Evolutionary conservation across 805 yeast genomes (phyloP).

Genomic region (Hermanozyma aechmeae): DNA sequence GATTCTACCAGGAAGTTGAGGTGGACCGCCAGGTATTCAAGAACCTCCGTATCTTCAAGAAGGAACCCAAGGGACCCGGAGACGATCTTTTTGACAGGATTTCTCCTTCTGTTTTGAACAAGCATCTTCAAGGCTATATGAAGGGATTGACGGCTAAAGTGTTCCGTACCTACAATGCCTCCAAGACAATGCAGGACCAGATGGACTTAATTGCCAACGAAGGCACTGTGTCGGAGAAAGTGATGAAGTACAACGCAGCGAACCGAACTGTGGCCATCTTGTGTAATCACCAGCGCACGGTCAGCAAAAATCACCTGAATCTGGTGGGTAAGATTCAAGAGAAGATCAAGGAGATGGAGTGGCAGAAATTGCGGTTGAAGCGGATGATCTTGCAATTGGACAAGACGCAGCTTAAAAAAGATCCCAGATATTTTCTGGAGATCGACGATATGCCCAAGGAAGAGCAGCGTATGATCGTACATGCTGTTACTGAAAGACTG

Average conservation of each 20-base stretch:
- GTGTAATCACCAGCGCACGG: constrained; percentile 95
- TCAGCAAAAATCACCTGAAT: constrained; percentile 74
- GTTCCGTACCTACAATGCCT: constrained; percentile 94
- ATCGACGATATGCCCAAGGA: constrained; percentile 58
- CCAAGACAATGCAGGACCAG: constrained; percentile 95
- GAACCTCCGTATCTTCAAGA: constrained; percentile 78
- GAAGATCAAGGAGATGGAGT: constrained; percentile 66
- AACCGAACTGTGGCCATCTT: constrained; percentile 90
- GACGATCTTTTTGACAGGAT: constrained; percentile 89
- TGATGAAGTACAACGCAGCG: constrained; percentile 86
- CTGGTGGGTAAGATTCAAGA: constrained; percentile 74
- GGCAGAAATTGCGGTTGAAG: constrained; percentile 75
- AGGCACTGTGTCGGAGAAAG: constrained; percentile 82
- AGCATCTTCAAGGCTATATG: constrained; percentile 83
- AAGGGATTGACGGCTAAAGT: constrained; percentile 93
- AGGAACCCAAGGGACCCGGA: constrained; percentile 82
- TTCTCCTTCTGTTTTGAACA: constrained; percentile 74
- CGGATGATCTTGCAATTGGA: constrained; percentile 63
- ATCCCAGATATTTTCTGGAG: constrained; percentile 56
- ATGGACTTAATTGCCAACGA: constrained; percentile 75
- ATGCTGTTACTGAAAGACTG: constrained; percentile 54
- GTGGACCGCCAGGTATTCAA: constrained; percentile 90
- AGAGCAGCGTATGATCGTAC: constrained; percentile 51
- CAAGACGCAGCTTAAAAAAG: constrained; percentile 39
- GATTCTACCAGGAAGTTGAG: constrained; percentile 86